Evolutionary conservation across 208 protist species (phyloP), one percentile per base, ranked within the genome.

Genomic region (Vickermania spadyakhi): DNA sequence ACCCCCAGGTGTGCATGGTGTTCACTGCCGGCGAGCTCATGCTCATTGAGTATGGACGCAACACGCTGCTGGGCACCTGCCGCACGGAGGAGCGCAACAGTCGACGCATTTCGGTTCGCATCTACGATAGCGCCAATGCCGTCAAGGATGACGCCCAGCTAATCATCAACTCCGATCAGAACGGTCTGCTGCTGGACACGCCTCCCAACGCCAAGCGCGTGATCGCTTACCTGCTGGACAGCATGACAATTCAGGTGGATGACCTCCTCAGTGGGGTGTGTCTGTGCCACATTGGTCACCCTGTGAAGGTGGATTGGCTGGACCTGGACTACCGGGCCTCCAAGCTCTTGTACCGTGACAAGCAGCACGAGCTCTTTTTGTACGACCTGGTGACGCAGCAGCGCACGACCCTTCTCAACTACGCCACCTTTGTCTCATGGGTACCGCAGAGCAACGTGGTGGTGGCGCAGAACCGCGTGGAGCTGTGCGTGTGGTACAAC

Each of bases 401-500:
- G 53, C 81, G 86, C 28, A 81, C 72, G 1, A 97, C 96, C 18
- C 64, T 99, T 51, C 77, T 99, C 31, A 96, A 93, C 63, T 98
- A 96, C 85, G 98, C 91, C 80, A 91, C 82, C 23, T 99, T 98
- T 74, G 95, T 97, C n/a, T 88, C 98, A 66, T 99, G 97, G 97
- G 97, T 99, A 2, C 97, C 97, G 22, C 78, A 93, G 51, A 96
- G 95, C 60, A 96, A 99, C 63, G 97, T 99, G 1, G 94, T 98
- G 22, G 96, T 99, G n/a, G 97, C 97, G 23, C 97, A 98, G 77
- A 97, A 94, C 68, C 77, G 96, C 22, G 68, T 81, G 41, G 96
- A 97, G 74, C 81, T 99, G 26, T 98, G 96, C 70, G 96, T 99
- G 52, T 99, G 97, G 97, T 99, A 99, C 74, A 93, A 70, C 73